These are phyloP conservation scores for Fragaria vesca DNA, from an alignment of 306 rosid species.

Conservation along the genomic window DNA sequence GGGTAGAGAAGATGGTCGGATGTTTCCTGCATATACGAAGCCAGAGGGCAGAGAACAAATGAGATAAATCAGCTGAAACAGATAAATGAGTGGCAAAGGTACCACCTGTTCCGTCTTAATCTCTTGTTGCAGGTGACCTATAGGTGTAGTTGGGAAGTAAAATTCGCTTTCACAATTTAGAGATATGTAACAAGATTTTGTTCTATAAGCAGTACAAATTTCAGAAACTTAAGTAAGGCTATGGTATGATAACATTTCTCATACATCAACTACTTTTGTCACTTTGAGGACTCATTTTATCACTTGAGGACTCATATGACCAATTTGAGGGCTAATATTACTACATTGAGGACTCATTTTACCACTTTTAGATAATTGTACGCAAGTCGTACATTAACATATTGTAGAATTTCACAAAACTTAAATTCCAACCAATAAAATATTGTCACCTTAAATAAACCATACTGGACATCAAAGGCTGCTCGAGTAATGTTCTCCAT, in stretches of 20 bases:
- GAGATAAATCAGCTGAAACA: constrained; percentile 15
- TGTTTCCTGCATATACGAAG: constrained; percentile 68
- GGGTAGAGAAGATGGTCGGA: constrained; percentile 93
- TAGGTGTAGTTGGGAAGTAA: neutral
- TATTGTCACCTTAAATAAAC: constrained; percentile 78
- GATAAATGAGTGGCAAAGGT: neutral
- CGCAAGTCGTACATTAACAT: no score
- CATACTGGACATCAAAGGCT: constrained; percentile 98
- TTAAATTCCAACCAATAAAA: neutral
- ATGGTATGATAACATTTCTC: no score
- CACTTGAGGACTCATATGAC: no score
- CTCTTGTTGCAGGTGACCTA: neutral
- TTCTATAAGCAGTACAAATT: neutral
- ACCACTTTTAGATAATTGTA: no score
- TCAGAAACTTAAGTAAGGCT: neutral
- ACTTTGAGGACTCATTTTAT: no score
- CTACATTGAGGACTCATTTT: no score
- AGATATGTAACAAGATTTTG: neutral
- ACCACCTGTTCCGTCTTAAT: neutral
- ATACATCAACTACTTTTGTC: no score
- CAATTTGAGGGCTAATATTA: no score
- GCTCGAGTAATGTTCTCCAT: constrained; percentile 99
- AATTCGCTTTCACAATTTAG: neutral
- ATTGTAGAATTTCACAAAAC: no score
- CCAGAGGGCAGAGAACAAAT: constrained; percentile 26